Evolutionary conservation across 306 rosid species (phyloP).

Genomic region (Quillaja saponaria): DNA sequence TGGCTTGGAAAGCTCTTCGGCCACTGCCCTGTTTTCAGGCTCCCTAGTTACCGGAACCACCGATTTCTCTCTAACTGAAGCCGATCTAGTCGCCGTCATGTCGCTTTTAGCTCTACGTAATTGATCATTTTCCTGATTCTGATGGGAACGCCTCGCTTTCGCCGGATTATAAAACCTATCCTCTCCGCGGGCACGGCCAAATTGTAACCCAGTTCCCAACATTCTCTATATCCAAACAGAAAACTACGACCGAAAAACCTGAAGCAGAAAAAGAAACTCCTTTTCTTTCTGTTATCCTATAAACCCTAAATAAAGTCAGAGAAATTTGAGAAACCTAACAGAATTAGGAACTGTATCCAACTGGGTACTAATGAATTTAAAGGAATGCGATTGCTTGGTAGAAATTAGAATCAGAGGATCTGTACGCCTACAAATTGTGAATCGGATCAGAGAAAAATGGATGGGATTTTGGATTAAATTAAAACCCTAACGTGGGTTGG

Average conservation of each 20-base stretch:
- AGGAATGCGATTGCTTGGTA: background rate
- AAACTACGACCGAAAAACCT: background rate
- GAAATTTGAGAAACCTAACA: slow-evolving; percentile 10
- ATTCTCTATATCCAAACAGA: slow-evolving; percentile 36
- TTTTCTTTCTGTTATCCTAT: slow-evolving; percentile 6
- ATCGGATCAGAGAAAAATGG: slow-evolving; percentile 31
- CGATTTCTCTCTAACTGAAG: slow-evolving; percentile 27
- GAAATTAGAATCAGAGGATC: slow-evolving; percentile 23
- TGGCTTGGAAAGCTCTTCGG: slow-evolving; percentile 32
- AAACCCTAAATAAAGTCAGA: slow-evolving; percentile 50
- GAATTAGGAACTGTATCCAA: background rate
- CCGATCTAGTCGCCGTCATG: slow-evolving; percentile 37
- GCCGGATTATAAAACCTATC: slow-evolving; percentile 62
- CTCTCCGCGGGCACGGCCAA: slow-evolving; percentile 63
- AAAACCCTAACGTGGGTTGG: slow-evolving; percentile 35
- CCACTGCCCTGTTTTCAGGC: slow-evolving; percentile 47
- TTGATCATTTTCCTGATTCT: slow-evolving; percentile 41
- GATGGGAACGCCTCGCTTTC: slow-evolving; percentile 51
- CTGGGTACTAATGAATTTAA: slow-evolving; percentile 2
- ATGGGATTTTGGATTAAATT: slow-evolving; percentile 23
- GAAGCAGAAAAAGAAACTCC: slow-evolving; percentile 10
- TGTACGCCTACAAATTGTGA: slow-evolving; percentile 2
- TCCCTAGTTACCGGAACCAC: slow-evolving; percentile 30
- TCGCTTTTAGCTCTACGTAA: slow-evolving; percentile 59
- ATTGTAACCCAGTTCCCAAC: slow-evolving; percentile 64